A percentile compares a stretch with the other conserved stretches of the same genome.
These are phyloP conservation scores for Castanospermum australe DNA, from an alignment of 306 rosid genomes.

Conservation along the genomic window DNA sequence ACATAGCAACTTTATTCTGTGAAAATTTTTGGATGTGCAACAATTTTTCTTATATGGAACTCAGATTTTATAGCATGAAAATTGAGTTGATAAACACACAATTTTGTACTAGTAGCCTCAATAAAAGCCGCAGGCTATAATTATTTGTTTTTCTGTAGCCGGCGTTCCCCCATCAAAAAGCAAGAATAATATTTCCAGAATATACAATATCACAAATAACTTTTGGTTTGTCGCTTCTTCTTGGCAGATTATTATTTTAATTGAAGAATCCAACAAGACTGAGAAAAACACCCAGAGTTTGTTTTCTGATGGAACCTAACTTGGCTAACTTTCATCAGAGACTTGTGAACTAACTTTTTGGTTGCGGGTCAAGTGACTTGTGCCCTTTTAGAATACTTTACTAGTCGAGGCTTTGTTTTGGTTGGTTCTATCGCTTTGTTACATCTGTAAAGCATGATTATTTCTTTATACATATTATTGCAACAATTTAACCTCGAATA, in stretches of 20 bases:
- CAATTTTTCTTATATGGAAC: too few relatives aligned
- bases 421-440: background rate
- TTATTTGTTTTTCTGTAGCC: background rate
- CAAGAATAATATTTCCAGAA: slow-evolving; percentile 1
- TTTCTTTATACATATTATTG: background rate
- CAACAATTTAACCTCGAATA: background rate
- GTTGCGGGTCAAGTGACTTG: background rate
- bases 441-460: background rate
- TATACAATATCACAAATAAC: background rate
- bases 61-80: too few relatives aligned
- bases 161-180: background rate
- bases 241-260: background rate
- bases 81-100: too few relatives aligned
- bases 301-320: slow-evolving; percentile 15
- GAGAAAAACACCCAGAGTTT: slow-evolving; percentile 19
- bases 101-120: background rate
- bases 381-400: background rate
- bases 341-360: background rate
- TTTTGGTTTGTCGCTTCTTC: background rate
- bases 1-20: too few relatives aligned
- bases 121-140: background rate
- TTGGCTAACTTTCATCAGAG: background rate
- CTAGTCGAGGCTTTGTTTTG: background rate
- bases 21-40: too few relatives aligned
- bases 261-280: background rate